These are phyloP conservation scores for Lentinula guzmanii DNA, from an alignment of 768 basidiomycete species.

Conservation along the genomic window DNA sequence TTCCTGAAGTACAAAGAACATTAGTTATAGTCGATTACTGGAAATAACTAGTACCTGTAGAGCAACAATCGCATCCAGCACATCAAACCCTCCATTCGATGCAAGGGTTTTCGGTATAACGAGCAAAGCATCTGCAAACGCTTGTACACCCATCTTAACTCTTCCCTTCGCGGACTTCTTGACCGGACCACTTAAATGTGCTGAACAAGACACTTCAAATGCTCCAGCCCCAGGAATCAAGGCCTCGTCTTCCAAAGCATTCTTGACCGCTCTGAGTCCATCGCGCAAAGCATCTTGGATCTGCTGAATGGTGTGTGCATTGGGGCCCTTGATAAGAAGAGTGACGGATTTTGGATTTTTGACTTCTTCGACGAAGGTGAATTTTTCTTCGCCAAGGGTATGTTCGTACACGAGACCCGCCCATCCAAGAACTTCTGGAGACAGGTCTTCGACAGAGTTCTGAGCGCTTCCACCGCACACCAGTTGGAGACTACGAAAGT, in stretches of 20 bases:
- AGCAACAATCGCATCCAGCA: constrained; percentile 90
- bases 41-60: constrained; percentile 56
- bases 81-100: constrained; percentile 94
- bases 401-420: constrained; percentile 99
- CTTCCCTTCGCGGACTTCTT: constrained; percentile 90
- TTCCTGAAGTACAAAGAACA: constrained; percentile 43
- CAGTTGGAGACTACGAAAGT: constrained; percentile 67
- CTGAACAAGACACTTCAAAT: constrained; percentile 90
- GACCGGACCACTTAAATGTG: constrained; percentile 69
- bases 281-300: constrained; percentile 98
- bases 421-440: constrained; percentile 89
- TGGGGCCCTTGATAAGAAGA: constrained; percentile 95
- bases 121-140: constrained; percentile 91
- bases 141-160: constrained; percentile 95
- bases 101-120: constrained; percentile 96
- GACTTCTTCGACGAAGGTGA: constrained; percentile 95
- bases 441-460: constrained; percentile 96
- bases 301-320: constrained; percentile 92
- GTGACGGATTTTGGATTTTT: constrained; percentile 94
- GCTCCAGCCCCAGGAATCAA: constrained; percentile 97
- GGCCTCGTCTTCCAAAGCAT: constrained; percentile 85
- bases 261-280: constrained; percentile 94
- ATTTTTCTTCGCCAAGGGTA: constrained; percentile 98
- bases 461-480: constrained; percentile 93
- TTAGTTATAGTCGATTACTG: not conserved